Percentiles rank a stretch among this genome's conserved stretches.
Evolutionary conservation across 1,139 yeast genomes (phyloP).

Genomic region (Hanseniaspora uvarum): DNA sequence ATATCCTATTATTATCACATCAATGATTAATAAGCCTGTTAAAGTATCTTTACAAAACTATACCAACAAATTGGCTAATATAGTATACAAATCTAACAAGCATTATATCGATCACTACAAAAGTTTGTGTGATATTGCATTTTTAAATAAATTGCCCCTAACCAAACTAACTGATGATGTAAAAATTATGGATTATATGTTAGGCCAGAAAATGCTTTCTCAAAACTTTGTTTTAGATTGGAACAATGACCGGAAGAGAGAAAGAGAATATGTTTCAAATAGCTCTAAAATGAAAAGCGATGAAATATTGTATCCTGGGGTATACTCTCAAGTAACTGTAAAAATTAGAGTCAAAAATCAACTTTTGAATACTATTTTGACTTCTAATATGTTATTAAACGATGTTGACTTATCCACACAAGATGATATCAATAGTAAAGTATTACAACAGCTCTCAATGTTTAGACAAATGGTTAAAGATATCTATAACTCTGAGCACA

Average conservation of each 20-base stretch:
- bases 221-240: constrained; percentile 12
- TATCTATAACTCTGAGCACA: constrained; percentile 68
- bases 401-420: constrained; percentile 63
- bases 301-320: constrained; percentile 64
- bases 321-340: constrained; percentile 66
- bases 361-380: constrained; percentile 73
- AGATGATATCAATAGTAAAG: constrained; percentile 71
- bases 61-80: constrained; percentile 1
- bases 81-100: neutral
- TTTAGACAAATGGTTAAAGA: constrained; percentile 66
- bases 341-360: constrained; percentile 73
- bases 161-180: constrained; percentile 7
- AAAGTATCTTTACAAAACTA: constrained; percentile 13
- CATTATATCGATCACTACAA: constrained; percentile 3
- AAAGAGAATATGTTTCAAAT: neutral
- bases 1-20: constrained; percentile 3
- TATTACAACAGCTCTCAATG: constrained; percentile 41
- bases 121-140: constrained; percentile 6
- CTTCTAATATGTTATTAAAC: constrained; percentile 62
- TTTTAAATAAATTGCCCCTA: constrained; percentile 6
- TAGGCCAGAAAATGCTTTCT: constrained; percentile 5
- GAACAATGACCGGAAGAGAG: neutral
- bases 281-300: constrained; percentile 48
- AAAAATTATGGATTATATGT: constrained; percentile 7
- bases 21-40: neutral